A percentile compares a stretch with the other conserved stretches of the same genome.
phyloP scores from a whole-genome alignment of 1,284 basidiomycete genomes.

The Caloboletus firmus region DNA sequence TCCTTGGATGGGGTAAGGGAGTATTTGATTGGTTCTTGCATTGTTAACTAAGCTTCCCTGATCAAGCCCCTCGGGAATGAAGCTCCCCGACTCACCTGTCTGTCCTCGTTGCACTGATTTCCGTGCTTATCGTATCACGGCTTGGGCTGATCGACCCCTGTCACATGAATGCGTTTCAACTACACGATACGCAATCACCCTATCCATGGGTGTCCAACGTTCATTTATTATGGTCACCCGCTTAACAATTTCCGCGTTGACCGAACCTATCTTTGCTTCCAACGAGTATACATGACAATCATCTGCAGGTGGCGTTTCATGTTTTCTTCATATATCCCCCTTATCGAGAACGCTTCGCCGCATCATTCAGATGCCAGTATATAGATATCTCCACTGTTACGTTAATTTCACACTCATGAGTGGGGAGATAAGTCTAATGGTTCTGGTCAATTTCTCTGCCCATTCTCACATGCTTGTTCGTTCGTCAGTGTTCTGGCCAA shows the following conservation, averaged over 20 bases:
- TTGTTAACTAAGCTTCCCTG: background rate
- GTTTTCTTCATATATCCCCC: conserved; percentile 2
- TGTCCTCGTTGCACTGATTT: conserved; percentile 16
- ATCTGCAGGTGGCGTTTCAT: conserved; percentile 8
- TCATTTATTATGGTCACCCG: background rate
- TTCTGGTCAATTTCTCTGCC: background rate
- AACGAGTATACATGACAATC: conserved; percentile 4
- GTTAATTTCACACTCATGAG: conserved; percentile 21
- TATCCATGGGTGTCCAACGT: background rate
- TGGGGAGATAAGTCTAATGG: conserved; percentile 11
- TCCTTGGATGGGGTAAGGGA: background rate
- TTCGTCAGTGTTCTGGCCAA: background rate
- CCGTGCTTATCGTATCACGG: conserved; percentile 23
- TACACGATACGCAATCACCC: background rate
- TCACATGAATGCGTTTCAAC: conserved; percentile 11
- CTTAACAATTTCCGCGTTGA: conserved; percentile 19
- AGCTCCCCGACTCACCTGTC: background rate
- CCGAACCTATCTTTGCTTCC: conserved; percentile 6
- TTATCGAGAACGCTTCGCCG: conserved; percentile 5
- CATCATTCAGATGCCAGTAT: background rate
- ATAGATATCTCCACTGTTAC: conserved; percentile 12
- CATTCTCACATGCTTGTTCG: conserved; percentile 2
- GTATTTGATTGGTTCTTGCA: background rate
- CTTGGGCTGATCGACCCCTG: conserved; percentile 12
- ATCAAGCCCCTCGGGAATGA: conserved; percentile 21